Base-by-base conservation (phyloP, 805 yeast genomes). In the Schwanniomyces vanrijiae region DNA sequence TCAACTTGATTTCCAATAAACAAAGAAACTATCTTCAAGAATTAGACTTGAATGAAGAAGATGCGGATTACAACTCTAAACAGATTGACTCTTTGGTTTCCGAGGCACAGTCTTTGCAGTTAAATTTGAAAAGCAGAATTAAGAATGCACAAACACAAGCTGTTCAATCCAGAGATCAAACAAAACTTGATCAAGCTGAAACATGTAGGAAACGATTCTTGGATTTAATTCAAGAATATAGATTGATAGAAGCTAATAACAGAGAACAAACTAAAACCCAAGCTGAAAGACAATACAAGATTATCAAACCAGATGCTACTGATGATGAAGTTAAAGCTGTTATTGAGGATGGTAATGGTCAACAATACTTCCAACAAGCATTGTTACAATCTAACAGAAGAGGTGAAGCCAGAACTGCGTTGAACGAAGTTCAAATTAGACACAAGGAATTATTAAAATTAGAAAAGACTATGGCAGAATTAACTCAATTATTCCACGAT, bases 331-430 rank as follows among this genome's bases (percentile, higher is more conserved):
- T 92, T 51, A 82, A 81, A 54, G 88, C 85, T 44, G 96, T 91
- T 42, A 84, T 91, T 48, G 91, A 86, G 56, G 95, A 90, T 60
- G 82, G 81, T 46, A 88, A 86, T 54, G 87, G 90, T 45, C 90
- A 86, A 64, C 98, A 92, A 72, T 88, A 91, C 58, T 94, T 94
- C 72, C 90, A 95, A 49, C 96, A 90, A 70, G 97, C 97, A 14
- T 77, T 90, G 54, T 76, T 86, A 73, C 86, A 86, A 69, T 84
- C 90, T 45, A 88, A 88, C 64, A 84, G 96, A 71, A 82, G 90
- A 63, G 96, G 96, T 58, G 97, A 94, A 71, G 97, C 98, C 37
- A 83, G 94, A 67, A 83, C 97, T 28, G 98, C 95, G 2, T 79
- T 94, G 58, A 88, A 90, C 60, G 98, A 94, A 73, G 98, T 94